Percentiles rank a stretch among this genome's conserved stretches.
These are phyloP conservation scores for Monosporascus ibericus DNA, from an alignment of 2,329 filamentous ascomycete species.

Conservation along the genomic window DNA sequence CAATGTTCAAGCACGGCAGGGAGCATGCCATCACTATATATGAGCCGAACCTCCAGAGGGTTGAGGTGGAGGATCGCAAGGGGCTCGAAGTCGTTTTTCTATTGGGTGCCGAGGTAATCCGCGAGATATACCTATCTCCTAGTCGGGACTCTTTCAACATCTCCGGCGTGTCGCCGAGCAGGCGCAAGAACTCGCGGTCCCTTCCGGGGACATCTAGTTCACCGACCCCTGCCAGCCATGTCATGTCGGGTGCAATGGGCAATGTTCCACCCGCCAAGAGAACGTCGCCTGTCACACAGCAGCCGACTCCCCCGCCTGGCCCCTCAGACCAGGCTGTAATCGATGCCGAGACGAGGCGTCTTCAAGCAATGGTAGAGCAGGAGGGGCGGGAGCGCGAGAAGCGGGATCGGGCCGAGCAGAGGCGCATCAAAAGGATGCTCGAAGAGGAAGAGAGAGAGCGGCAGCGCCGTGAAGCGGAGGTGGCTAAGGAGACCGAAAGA, in stretches of 20 bases:
- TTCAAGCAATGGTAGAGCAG: constrained; percentile 52
- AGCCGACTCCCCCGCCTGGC: constrained; percentile 19
- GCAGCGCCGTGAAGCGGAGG: constrained; percentile 47
- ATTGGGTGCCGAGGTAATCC: constrained; percentile 56
- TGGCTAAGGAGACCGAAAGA: constrained; percentile 79
- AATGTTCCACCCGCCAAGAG: constrained; percentile 36
- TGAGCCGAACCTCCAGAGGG: constrained; percentile 82
- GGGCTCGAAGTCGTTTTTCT: constrained; percentile 80
- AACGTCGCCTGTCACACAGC: constrained; percentile 21
- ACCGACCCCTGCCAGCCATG: constrained; percentile 15
- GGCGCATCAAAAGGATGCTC: constrained; percentile 58
- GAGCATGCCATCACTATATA: constrained; percentile 71
- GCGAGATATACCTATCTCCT: constrained; percentile 58
- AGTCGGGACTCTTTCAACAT: constrained; percentile 77
- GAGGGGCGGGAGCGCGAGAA: constrained; percentile 49
- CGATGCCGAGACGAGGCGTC: constrained; percentile 71
- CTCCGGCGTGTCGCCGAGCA: constrained; percentile 32
- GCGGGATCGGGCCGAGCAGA: constrained; percentile 49
- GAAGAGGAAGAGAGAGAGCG: constrained; percentile 60
- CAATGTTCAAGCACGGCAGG: constrained; percentile 69
- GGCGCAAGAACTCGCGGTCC: constrained; percentile 40
- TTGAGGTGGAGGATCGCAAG: constrained; percentile 91
- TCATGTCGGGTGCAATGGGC: constrained; percentile 37
- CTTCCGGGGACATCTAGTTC: constrained; percentile 19
- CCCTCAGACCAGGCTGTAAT: constrained; percentile 36